A percentile compares a stretch with the other conserved stretches of the same genome.
Conservation (phyloP, 768 basidiomycete species). For the Saitozyma sp. region DNA sequence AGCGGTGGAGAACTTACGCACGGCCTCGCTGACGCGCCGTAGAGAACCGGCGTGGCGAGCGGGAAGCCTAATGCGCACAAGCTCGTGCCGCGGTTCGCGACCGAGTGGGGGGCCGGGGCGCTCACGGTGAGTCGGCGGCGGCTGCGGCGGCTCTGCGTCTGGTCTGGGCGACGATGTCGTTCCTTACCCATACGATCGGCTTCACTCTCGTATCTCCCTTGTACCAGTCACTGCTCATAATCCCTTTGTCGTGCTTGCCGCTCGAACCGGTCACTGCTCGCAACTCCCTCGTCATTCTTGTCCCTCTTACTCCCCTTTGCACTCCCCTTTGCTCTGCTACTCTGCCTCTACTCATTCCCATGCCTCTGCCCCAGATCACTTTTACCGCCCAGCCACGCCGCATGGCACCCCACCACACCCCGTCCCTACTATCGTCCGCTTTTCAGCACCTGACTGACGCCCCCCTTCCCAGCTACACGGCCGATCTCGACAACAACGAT, state of each 20-base stretch:
- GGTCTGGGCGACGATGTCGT: background rate
- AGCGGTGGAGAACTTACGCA: background rate
- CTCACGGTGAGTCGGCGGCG: slow-evolving; percentile 56
- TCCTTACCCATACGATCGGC: too few relatives aligned
- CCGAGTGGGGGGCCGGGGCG: slow-evolving; percentile 61
- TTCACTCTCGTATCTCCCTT: too few relatives aligned
- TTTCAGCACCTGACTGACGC: slow-evolving; percentile 50
- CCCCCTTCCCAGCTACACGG: slow-evolving; percentile 84
- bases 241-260: too few relatives aligned
- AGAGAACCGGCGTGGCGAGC: slow-evolving; percentile 82
- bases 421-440: slow-evolving; percentile 48
- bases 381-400: too few relatives aligned
- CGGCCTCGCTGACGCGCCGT: slow-evolving; percentile 2
- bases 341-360: too few relatives aligned
- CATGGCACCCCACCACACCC: too few relatives aligned
- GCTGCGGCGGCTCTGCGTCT: background rate
- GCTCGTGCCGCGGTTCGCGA: slow-evolving; percentile 73
- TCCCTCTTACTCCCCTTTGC: too few relatives aligned
- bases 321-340: too few relatives aligned
- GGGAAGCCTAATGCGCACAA: slow-evolving; percentile 83
- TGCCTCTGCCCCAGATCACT: too few relatives aligned
- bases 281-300: too few relatives aligned
- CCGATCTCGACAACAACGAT: slow-evolving; percentile 89
- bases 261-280: too few relatives aligned
- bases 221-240: too few relatives aligned